phyloP scores from a whole-genome alignment of 495 filamentous ascomycete species.

The Amorphotheca resinae region DNA sequence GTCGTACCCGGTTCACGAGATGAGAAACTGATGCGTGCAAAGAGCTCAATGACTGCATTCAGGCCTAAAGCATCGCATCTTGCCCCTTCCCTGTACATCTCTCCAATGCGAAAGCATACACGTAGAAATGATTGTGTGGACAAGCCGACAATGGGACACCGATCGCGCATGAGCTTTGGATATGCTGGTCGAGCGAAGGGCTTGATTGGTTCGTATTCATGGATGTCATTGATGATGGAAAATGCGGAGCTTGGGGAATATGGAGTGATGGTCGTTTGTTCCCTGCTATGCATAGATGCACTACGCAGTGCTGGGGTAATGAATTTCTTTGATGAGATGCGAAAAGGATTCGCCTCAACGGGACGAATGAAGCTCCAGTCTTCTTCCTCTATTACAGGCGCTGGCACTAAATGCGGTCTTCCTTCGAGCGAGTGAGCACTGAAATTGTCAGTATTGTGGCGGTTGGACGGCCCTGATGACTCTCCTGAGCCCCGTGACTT shows the following conservation, averaged over 20 bases:
- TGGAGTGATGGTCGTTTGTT: background rate
- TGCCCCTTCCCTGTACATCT: constrained; percentile 36
- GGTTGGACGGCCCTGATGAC: background rate
- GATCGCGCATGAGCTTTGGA: constrained; percentile 34
- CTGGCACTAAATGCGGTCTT: background rate
- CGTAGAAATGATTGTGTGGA: constrained; percentile 34
- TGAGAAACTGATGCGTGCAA: constrained; percentile 41
- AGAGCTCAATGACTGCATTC: constrained; percentile 43
- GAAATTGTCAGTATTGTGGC: background rate
- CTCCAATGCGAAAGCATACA: constrained; percentile 49
- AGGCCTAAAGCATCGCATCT: constrained; percentile 24
- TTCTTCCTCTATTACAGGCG: constrained; percentile 3
- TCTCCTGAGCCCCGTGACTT: background rate
- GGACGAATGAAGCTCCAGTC: constrained; percentile 9
- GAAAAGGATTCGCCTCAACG: background rate
- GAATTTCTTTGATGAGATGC: background rate
- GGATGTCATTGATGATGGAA: constrained; percentile 7
- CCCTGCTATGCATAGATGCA: background rate
- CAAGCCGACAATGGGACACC: constrained; percentile 39
- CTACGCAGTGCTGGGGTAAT: background rate
- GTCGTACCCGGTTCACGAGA: constrained; percentile 28
- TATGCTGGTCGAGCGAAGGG: constrained; percentile 38
- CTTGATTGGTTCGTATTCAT: constrained; percentile 16
- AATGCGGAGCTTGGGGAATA: background rate
- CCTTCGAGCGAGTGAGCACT: background rate